phyloP scores from a whole-genome alignment of 2,329 filamentous ascomycete species.

The Xylariales sp. region DNA sequence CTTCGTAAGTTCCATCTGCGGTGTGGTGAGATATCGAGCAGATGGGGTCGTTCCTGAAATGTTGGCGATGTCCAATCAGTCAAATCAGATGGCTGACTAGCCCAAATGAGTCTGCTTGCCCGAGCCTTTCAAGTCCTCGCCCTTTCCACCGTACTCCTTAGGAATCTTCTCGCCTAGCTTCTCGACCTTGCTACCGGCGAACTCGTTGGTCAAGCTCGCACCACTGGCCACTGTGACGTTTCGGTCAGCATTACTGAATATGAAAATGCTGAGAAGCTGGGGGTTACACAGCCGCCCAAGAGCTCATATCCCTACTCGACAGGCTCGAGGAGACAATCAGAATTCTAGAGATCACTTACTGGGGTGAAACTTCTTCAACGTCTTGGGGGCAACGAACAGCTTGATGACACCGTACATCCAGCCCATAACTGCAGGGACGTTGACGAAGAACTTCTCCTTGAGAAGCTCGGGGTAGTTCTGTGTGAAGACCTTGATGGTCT shows the following conservation, averaged over 20 bases:
- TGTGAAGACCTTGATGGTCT: constrained; percentile 77
- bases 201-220: constrained; percentile 57
- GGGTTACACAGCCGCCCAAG: too few relatives aligned
- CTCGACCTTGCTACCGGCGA: constrained; percentile 46
- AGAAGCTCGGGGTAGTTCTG: constrained; percentile 86
- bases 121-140: constrained; percentile 33
- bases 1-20: too few relatives aligned
- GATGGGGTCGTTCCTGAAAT: too few relatives aligned
- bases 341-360: too few relatives aligned
- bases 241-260: too few relatives aligned
- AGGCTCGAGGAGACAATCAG: too few relatives aligned
- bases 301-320: too few relatives aligned
- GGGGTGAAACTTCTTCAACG: constrained; percentile 74
- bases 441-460: constrained; percentile 91
- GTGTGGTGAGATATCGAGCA: too few relatives aligned
- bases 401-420: constrained; percentile 77
- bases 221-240: constrained; percentile 71
- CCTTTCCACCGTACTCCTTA: constrained; percentile 74
- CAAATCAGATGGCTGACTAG: too few relatives aligned
- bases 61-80: too few relatives aligned
- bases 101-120: constrained; percentile 22
- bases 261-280: too few relatives aligned
- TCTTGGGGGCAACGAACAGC: constrained; percentile 67
- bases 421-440: constrained; percentile 86
- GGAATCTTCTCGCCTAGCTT: constrained; percentile 62